Base-by-base conservation (phyloP, 2,329 filamentous ascomycete genomes). In the Boeremia lycopersici region DNA sequence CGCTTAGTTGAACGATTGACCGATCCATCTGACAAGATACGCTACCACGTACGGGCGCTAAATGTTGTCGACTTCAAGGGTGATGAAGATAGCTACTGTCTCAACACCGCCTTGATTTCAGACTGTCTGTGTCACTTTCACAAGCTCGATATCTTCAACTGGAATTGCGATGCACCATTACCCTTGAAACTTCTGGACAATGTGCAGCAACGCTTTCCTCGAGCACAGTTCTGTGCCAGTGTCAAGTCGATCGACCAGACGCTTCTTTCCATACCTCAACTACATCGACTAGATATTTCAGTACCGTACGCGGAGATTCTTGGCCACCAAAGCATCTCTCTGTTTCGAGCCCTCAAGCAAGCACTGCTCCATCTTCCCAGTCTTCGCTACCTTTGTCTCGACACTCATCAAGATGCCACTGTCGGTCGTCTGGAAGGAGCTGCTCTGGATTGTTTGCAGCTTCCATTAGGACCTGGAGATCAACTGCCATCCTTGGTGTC, bases 21-120 rank as follows among this genome's bases (percentile, higher is more conserved):
- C 5, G 46, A 61, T 29, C 34, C 50, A 1, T 31, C 35, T n/a
- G 61, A 66, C 46, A 25, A 25, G 10, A 29, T 63, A 28, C 38
- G 45, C 10, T 34, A 38, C 13, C 42, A 60, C 40, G 57, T 64
- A 17, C 57, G 61, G 28, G 35, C 48, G 38, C 45, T 65, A n/a
- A 28, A 38, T 15, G 31, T 65, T 25, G 36, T 48, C 13, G 48
- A 57, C 15, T 65, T 64, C 40, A 44, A 53, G 34, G 63, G 63
- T 10, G 58, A 64, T 30, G 41, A 59, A 10, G n/a, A 38, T 12
- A 65, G 63, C 29, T 58, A 38, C 28, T 64, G 63, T 23, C 47
- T 65, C 31, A 65, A 65, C 28, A 34, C 40, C 8, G 9, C 30
- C 2, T 40, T 62, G 25, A 35, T 64, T 2, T n/a, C 23, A 19